Evolutionary conservation across 78 protist species (phyloP).

Genomic region (Dictyostelium discoideum): DNA sequence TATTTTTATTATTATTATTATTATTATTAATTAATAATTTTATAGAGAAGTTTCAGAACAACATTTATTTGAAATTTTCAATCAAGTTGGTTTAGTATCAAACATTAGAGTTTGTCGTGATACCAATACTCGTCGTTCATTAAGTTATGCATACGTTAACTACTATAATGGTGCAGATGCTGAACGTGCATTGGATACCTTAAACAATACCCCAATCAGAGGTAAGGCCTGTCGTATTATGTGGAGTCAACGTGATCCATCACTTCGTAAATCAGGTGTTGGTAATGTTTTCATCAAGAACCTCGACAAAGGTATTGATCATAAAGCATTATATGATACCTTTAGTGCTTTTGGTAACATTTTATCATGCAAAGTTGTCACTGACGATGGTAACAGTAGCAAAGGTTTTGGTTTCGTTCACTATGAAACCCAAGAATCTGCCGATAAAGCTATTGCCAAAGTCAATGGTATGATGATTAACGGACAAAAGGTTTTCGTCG

Average conservation of each 20-base stretch:
- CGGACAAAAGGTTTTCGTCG: conserved; percentile 93
- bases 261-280: conserved; percentile 94
- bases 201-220: conserved; percentile 94
- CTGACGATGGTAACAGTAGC: conserved; percentile 82
- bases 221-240: conserved; percentile 97
- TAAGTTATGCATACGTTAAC: conserved; percentile 99
- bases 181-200: conserved; percentile 96
- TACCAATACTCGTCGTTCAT: conserved; percentile 92
- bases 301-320: conserved; percentile 93
- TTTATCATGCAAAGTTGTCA: conserved; percentile 91
- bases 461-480: conserved; percentile 95
- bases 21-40: too few species aligned
- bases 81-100: conserved; percentile 93
- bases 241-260: conserved; percentile 99
- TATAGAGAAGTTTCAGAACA: conserved; percentile 93
- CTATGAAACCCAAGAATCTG: conserved; percentile 94
- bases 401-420: conserved; percentile 98
- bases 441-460: conserved; percentile 91
- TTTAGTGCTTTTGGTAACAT: conserved; percentile 93
- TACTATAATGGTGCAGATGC: conserved; percentile 93
- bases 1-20: not conserved
- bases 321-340: conserved; percentile 94
- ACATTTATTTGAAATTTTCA: conserved; percentile 93
- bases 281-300: conserved; percentile 99
- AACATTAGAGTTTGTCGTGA: conserved; percentile 98